Conservation (phyloP, 495 filamentous ascomycete genomes). For the Podospora conica region DNA sequence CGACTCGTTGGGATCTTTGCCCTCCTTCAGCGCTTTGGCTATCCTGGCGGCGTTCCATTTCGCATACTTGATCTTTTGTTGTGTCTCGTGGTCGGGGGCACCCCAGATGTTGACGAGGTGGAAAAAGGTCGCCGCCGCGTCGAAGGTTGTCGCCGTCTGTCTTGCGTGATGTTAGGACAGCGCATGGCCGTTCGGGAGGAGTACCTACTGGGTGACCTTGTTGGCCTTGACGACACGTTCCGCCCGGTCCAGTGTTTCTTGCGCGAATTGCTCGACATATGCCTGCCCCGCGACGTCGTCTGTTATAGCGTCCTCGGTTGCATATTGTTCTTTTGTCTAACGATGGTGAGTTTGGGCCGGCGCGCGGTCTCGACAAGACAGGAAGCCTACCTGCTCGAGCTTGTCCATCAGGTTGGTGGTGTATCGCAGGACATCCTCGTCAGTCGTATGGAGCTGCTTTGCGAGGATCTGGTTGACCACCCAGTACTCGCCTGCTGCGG, state of each 20-base stretch:
- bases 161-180: slow-evolving; percentile 35
- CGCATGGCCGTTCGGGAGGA: too few relatives aligned
- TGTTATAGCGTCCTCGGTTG: slow-evolving; percentile 56
- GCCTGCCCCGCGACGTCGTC: slow-evolving; percentile 82
- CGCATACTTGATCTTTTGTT: slow-evolving; percentile 86
- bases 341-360: background rate
- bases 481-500: slow-evolving; percentile 74
- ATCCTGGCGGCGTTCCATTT: slow-evolving; percentile 95
- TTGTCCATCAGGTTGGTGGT: slow-evolving; percentile 85
- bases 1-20: slow-evolving; percentile 85
- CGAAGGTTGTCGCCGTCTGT: slow-evolving; percentile 89
- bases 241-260: slow-evolving; percentile 79
- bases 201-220: slow-evolving; percentile 70
- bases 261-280: slow-evolving; percentile 88
- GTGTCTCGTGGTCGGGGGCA: slow-evolving; percentile 63
- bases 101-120: slow-evolving; percentile 84
- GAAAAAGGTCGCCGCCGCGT: slow-evolving; percentile 85
- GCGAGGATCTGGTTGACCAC: slow-evolving; percentile 86
- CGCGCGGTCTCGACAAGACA: slow-evolving; percentile 14
- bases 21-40: slow-evolving; percentile 80
- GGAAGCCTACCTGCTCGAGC: slow-evolving; percentile 61
- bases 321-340: slow-evolving; percentile 58
- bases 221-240: slow-evolving; percentile 75
- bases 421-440: slow-evolving; percentile 69
- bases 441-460: slow-evolving; percentile 65